Percentiles rank a stretch among this genome's conserved stretches.
Evolutionary conservation across 2,329 filamentous ascomycete species (phyloP).

Genomic region (Aspergillus sp.): DNA sequence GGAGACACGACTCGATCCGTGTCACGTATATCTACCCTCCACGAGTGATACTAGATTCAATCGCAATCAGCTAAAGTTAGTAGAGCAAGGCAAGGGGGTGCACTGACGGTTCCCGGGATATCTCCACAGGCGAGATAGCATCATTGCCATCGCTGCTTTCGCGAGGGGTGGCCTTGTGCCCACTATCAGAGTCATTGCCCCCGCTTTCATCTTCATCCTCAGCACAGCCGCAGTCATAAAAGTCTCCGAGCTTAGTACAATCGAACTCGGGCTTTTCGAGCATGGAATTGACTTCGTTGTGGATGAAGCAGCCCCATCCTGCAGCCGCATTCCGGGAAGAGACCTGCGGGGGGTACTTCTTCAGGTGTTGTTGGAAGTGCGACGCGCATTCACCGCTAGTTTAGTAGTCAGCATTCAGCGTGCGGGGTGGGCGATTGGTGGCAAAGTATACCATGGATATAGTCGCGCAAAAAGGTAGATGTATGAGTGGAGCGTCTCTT

Average conservation of each 20-base stretch:
- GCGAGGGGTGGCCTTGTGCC: slow-evolving; percentile 10
- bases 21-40: slow-evolving; percentile 19
- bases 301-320: slow-evolving; percentile 66
- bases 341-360: slow-evolving; percentile 64
- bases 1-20: not conserved
- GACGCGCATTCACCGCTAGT: slow-evolving; percentile 62
- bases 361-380: slow-evolving; percentile 62
- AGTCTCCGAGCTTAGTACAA: slow-evolving; percentile 64
- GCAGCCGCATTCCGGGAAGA: slow-evolving; percentile 62
- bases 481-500: slow-evolving; percentile 58
- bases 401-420: slow-evolving; percentile 9
- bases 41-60: slow-evolving; percentile 25
- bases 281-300: slow-evolving; percentile 65
- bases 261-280: slow-evolving; percentile 62
- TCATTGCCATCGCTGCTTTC: slow-evolving; percentile 4
- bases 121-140: slow-evolving; percentile 30
- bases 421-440: not conserved
- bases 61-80: slow-evolving; percentile 15
- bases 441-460: slow-evolving; percentile 58
- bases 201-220: slow-evolving; percentile 56
- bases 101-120: slow-evolving; percentile 37
- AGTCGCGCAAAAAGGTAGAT: slow-evolving; percentile 64
- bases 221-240: slow-evolving; percentile 66
- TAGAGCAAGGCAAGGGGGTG: slow-evolving; percentile 3
- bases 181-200: slow-evolving; percentile 6